These are phyloP conservation scores for Croton laevigatus DNA, from an alignment of 441 rosid genomes.

Conservation along the genomic window DNA sequence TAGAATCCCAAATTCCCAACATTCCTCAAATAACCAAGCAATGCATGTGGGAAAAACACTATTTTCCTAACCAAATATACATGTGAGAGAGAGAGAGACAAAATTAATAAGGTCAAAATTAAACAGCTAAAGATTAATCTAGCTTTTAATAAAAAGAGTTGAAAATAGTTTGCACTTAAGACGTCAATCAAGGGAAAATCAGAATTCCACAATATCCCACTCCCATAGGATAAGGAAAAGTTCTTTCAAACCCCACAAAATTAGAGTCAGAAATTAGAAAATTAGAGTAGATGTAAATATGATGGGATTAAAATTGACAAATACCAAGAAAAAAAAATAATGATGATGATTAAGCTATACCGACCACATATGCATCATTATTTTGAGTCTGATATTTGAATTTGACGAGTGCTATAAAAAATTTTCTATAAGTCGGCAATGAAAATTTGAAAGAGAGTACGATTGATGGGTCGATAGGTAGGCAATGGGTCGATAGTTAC, in stretches of 20 bases:
- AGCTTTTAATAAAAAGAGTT: too few relatives aligned
- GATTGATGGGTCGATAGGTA: background rate
- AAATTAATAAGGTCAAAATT: too few relatives aligned
- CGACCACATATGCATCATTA: too few relatives aligned
- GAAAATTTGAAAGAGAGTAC: background rate
- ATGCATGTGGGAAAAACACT: too few relatives aligned
- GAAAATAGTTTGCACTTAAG: too few relatives aligned
- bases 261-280: background rate
- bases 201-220: slow-evolving; percentile 9
- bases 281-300: background rate
- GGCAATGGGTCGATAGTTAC: background rate
- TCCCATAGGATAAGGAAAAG: background rate
- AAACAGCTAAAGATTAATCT: too few relatives aligned
- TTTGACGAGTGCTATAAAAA: background rate
- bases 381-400: too few relatives aligned
- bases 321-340: background rate
- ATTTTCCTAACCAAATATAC: too few relatives aligned
- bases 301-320: slow-evolving; percentile 5
- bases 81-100: too few relatives aligned
- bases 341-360: too few relatives aligned
- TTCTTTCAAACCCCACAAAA: background rate
- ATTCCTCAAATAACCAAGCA: too few relatives aligned
- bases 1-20: too few relatives aligned
- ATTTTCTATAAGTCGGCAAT: background rate
- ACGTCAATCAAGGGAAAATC: background rate